Evolutionary conservation across 495 filamentous ascomycete genomes (phyloP).

Genomic region (Platismatia glauca): DNA sequence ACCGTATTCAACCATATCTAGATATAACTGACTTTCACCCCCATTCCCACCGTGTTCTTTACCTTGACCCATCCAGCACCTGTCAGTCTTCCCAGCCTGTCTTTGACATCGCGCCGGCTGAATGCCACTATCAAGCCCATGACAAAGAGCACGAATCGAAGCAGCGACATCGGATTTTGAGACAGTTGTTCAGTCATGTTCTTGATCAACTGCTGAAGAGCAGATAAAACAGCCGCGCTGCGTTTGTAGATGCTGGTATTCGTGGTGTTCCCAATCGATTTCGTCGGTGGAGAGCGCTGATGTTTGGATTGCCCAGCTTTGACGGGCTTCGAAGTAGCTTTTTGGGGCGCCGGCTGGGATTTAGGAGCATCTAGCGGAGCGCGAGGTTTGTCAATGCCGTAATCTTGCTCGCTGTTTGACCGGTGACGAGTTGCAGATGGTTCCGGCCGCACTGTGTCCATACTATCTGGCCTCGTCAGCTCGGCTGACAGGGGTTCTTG

Average conservation of each 20-base stretch:
- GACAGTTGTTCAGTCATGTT: constrained; percentile 54
- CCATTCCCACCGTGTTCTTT: constrained; percentile 82
- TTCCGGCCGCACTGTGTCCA: constrained; percentile 31
- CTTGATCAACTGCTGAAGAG: constrained; percentile 53
- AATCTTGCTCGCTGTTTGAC: constrained; percentile 45
- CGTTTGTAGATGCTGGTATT: constrained; percentile 39
- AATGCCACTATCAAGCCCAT: constrained; percentile 72
- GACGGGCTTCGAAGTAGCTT: constrained; percentile 4
- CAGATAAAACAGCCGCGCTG: constrained; percentile 40
- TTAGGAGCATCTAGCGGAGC: constrained; percentile 2
- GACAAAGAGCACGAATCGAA: constrained; percentile 71
- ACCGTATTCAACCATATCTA: constrained; percentile 26
- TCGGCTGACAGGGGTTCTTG: constrained; percentile 17
- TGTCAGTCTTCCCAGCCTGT: constrained; percentile 59
- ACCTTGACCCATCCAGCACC: constrained; percentile 74
- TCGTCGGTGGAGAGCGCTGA: constrained; percentile 25
- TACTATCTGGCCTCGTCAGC: constrained; percentile 4
- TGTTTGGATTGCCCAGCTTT: constrained; percentile 7
- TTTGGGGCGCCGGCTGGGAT: constrained; percentile 8
- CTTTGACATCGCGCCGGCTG: constrained; percentile 62
- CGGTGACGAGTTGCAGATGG: constrained; percentile 38
- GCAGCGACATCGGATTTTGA: constrained; percentile 62
- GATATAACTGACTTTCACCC: constrained; percentile 96
- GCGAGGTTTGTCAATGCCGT: constrained; percentile 41
- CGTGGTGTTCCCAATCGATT: constrained; percentile 28